Conservation (phyloP, 2,329 filamentous ascomycete species). For the Hawksworthiomyces lignivorus region DNA sequence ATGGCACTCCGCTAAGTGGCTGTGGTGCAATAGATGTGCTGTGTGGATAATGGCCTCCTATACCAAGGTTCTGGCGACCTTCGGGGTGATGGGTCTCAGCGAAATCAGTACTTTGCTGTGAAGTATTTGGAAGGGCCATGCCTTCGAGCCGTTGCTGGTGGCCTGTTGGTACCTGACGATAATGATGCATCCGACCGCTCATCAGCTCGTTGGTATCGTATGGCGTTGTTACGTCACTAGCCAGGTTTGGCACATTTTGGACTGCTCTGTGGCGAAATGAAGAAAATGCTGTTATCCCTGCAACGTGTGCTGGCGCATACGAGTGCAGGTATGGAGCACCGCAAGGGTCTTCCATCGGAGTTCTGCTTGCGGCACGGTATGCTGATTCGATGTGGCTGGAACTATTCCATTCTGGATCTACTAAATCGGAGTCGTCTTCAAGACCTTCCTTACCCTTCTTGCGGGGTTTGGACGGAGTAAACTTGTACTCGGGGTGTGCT, state of each 20-base stretch:
- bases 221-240: conserved; percentile 28
- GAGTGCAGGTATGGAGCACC: conserved; percentile 10
- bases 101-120: conserved; percentile 2
- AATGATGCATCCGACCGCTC: conserved; percentile 21
- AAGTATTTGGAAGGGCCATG: not conserved
- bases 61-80: not conserved
- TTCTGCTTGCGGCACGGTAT: conserved; percentile 22
- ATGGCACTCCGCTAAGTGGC: not conserved
- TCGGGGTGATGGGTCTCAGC: not conserved
- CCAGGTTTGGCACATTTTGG: conserved; percentile 28
- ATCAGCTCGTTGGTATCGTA: conserved; percentile 26
- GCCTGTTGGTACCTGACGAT: conserved; percentile 25
- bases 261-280: conserved; percentile 19
- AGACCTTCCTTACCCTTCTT: conserved; percentile 31
- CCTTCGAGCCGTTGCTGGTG: conserved; percentile 11
- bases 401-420: conserved; percentile 31
- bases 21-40: not conserved
- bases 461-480: conserved; percentile 69
- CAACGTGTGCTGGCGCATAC: conserved; percentile 12
- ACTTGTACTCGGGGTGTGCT: conserved; percentile 90
- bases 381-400: conserved; percentile 19
- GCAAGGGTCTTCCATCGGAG: conserved; percentile 23
- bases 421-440: conserved; percentile 34
- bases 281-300: conserved; percentile 8
- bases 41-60: conserved; percentile 2